A percentile compares a stretch with the other conserved stretches of the same genome.
These are phyloP conservation scores for Aspergillus coremiiformis DNA, from an alignment of 495 filamentous ascomycete genomes.

Conservation along the genomic window DNA sequence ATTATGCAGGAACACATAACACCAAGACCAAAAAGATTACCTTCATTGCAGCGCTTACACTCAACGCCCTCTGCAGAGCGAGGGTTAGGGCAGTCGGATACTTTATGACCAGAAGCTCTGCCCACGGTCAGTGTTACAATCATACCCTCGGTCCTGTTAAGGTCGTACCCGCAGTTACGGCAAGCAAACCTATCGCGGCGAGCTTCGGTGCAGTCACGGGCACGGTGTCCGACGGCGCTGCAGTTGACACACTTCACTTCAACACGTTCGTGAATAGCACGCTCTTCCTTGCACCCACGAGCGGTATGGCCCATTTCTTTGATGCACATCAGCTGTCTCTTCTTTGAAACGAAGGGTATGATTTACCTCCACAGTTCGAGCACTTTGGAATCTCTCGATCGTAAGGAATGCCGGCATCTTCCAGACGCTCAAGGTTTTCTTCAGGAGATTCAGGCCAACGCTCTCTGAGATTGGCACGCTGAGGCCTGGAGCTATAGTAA, in stretches of 20 bases:
- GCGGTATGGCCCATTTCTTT: constrained; percentile 66
- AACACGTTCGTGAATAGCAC: constrained; percentile 36
- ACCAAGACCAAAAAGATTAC: constrained; percentile 28
- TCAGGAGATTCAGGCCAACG: constrained; percentile 58
- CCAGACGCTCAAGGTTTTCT: constrained; percentile 69
- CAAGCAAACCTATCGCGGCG: constrained; percentile 57
- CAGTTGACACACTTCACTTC: constrained; percentile 73
- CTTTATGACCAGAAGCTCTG: constrained; percentile 50
- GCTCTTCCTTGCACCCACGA: constrained; percentile 59
- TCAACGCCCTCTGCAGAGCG: constrained; percentile 66
- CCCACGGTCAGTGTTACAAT: constrained; percentile 10
- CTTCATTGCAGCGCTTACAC: constrained; percentile 68
- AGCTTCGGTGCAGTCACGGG: constrained; percentile 59
- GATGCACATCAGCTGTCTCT: constrained; percentile 11
- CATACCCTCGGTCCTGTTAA: not conserved
- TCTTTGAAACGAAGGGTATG: not conserved
- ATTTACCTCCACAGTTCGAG: constrained; percentile 55
- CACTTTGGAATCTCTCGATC: constrained; percentile 63
- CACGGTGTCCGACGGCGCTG: constrained; percentile 59
- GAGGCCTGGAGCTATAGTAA: constrained; percentile 55
- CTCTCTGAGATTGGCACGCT: constrained; percentile 50
- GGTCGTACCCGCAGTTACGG: constrained; percentile 70
- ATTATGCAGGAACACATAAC: not conserved
- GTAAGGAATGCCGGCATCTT: constrained; percentile 61
- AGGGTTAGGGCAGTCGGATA: constrained; percentile 61